Evolutionary conservation across 1,139 yeast genomes (phyloP), one percentile per base, ranked within the genome.

Genomic region (Hemisphaericaspora subhashii): DNA sequence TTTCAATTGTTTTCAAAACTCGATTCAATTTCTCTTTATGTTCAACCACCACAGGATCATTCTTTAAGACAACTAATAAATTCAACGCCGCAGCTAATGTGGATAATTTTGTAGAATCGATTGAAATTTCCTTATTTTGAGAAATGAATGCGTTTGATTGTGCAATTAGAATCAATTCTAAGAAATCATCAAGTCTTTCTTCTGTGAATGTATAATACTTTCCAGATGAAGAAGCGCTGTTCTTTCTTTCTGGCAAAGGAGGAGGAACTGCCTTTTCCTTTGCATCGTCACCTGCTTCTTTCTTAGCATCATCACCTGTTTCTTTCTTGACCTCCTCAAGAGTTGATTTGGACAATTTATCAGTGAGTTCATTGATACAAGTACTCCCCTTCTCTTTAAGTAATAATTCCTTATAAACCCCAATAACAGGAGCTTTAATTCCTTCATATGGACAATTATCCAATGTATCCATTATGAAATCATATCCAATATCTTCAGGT

Each of bases 321-420:
- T 21, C 33, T 11, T 17, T 9, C 31, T 38, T 17, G 22, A 8
- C n/a, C 26, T 38, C 42, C 2, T 31, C 33, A 3, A 41, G 15
- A 7, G 33, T 15, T 3, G 38, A 30, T 15, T 36, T 30, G 8
- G 42, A 33, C 13, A 47, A 27, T 11, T 42, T 40, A n/a, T 42
- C 35, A 17, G 22, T 28, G 28, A 40, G 37, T 1, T 31, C 43
- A 11, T 44, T 41, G 5, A 38, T 32, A 24, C 27, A 23, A 5
- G 39, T 45, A 8, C 36, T 39, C 4, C 27, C 28, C 33, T 50
- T 48, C 30, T 50, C 52, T 27, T 57, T 55, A 8, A 70, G 57
- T 48, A 78, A 62, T 43, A 87, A 66, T 46, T 81, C 86, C 55
- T 85, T 88, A 50, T 87, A 70, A 20, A 86, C 77, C 3, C 83